A percentile compares a stretch with the other conserved stretches of the same genome.
Conservation (phyloP, 352 stramenopile species). For the Phytophthora litchii region DNA sequence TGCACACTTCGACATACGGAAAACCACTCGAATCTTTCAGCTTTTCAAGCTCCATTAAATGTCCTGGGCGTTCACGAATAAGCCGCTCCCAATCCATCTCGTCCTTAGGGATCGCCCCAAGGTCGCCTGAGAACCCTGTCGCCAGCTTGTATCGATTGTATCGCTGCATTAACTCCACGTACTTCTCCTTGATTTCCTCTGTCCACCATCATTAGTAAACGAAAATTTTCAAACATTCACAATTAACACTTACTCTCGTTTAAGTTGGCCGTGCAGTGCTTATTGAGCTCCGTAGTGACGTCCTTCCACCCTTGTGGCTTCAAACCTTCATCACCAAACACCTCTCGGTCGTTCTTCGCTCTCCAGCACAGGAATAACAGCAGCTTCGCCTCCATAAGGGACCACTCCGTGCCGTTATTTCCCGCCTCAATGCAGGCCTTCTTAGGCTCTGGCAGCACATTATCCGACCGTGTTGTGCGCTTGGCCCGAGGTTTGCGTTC, state of each 20-base stretch:
- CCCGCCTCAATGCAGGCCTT: conserved; percentile 9
- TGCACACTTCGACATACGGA: conserved; percentile 33
- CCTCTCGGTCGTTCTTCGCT: conserved; percentile 28
- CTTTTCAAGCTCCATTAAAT: conserved; percentile 26
- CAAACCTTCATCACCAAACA: conserved; percentile 25
- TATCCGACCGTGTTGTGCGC: conserved; percentile 1
- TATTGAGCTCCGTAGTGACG: conserved; percentile 33
- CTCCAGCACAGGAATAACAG: conserved; percentile 40
- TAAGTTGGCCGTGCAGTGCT: conserved; percentile 27
- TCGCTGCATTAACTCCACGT: conserved; percentile 36
- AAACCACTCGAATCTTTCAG: conserved; percentile 38
- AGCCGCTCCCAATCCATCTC: conserved; percentile 40
- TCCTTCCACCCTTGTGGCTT: conserved; percentile 33
- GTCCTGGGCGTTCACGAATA: conserved; percentile 31
- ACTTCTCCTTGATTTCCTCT: conserved; percentile 48
- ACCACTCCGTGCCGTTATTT: conserved; percentile 4
- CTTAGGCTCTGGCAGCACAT: conserved; percentile 12
- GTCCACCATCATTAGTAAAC: neutral
- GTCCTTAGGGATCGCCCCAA: conserved; percentile 9
- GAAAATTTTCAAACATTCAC: neutral
- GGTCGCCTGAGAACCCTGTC: conserved; percentile 31
- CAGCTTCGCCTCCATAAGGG: conserved; percentile 29
- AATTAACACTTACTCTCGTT: conserved; percentile 26
- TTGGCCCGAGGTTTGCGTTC: conserved; percentile 20
- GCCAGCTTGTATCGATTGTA: conserved; percentile 37